A percentile compares a stretch with the other conserved stretches of the same genome.
These are phyloP conservation scores for Mastigamoeba balamuthi DNA, from an alignment of 78 protist species.

Conservation along the genomic window DNA sequence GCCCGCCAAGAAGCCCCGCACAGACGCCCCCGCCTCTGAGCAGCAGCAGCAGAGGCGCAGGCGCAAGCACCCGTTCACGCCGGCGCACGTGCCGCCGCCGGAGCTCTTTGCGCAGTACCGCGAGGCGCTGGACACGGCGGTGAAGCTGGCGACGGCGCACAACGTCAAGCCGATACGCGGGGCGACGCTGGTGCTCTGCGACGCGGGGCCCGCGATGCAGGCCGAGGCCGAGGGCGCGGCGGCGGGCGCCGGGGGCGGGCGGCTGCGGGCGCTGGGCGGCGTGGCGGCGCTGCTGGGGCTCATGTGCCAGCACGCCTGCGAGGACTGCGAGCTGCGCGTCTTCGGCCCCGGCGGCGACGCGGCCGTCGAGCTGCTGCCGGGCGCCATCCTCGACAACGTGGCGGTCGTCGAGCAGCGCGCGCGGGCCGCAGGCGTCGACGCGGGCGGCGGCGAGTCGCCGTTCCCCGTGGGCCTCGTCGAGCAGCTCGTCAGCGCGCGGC, in stretches of 20 bases:
- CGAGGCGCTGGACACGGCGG: conserved; percentile 47
- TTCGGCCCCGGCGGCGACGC: conserved; percentile 9
- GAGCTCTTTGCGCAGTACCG: conserved; percentile 25
- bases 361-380: neutral
- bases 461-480: conserved; percentile 33
- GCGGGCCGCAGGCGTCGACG: neutral
- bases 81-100: conserved; percentile 11
- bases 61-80: neutral
- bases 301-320: conserved; percentile 66
- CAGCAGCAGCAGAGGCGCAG: neutral
- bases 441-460: neutral
- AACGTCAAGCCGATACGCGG: conserved; percentile 76
- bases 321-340: conserved; percentile 47
- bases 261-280: conserved; percentile 3
- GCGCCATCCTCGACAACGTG: conserved; percentile 52
- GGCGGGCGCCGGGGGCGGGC: neutral
- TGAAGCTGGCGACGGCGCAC: conserved; percentile 45
- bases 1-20: neutral
- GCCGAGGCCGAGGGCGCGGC: neutral
- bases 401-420: neutral
- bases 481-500: neutral
- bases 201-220: conserved; percentile 1
- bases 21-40: neutral
- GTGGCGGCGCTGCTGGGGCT: conserved; percentile 46
- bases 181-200: conserved; percentile 36